Base-by-base conservation (phyloP, 768 basidiomycete species). In the Naganishia kalamii region DNA sequence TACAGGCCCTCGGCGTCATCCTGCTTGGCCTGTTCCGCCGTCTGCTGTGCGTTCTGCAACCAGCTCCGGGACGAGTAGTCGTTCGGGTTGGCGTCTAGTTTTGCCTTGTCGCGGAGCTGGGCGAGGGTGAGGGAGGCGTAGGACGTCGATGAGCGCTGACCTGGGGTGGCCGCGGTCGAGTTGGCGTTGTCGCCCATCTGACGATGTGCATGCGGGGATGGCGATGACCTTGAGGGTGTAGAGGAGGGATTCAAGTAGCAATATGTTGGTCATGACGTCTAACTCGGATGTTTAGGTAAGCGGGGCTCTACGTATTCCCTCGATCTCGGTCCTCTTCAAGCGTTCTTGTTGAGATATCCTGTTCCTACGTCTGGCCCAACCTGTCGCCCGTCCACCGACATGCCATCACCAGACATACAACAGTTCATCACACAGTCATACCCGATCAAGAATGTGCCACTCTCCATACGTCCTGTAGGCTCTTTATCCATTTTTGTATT, bases 391-490 rank as follows among this genome's bases (percentile, higher is more conserved):
- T 7, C 32, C 21, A 7, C 29, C 51, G 10, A 1, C 30, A 35
- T 17, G 33, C 51, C 51, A 32, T 6, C 29, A 7, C 19, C 19
- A 30, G 37, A 63, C 23, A 1, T 30, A 13, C 50, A 17, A 32
- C 47, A 64, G 1, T 29, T 43, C 27, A 10, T 54, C 29, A 46
- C 69, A 17, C 44, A 52, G 41, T 25, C 73, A 3, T 72, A 71
- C 43, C 71, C 76, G 2, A 29, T 77, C 33, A 65, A 69, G 46
- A 71, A 71, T 63, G 47, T 70, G 1, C 76, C 76, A 0, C 54
- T 77, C 17, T 67, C 69, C 17, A 69, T 77, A 25, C 69, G 76
- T 49, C 76, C 76, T 27, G 76, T 75, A 59, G 61, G 73, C 68
- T 19, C 19, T 44, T n/a, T 3, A 12, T 30, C 29, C 43, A n/a